Evolutionary conservation across 768 basidiomycete genomes (phyloP), one percentile per base, ranked within the genome.

Genomic region (Trametes meyenii): DNA sequence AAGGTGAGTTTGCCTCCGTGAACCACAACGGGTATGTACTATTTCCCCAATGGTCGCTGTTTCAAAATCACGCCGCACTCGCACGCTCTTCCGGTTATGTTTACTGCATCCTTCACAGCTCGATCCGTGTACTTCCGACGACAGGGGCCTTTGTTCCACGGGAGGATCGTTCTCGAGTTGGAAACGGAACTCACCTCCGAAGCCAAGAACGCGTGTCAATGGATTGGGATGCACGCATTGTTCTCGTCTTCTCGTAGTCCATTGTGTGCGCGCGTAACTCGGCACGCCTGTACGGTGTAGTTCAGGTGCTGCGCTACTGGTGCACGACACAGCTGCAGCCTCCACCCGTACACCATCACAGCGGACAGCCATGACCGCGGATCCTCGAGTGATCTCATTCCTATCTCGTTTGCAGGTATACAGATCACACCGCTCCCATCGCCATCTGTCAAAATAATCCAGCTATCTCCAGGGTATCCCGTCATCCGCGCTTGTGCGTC

Each of bases 391-490:
- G 57, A 63, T 58, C 57, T 58, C 53, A 59, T 58, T 55, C 26
- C 55, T 58, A 62, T 49, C 61, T 62, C 43, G 26, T 44, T 24
- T 24, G 39, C 23, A 55, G 21, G 35, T 55, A 43, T 39, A 55
- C 48, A 43, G 54, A 60, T 64, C 58, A 59, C 52, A 17, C 24
- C 19, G 19, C 29, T 33, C 29, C 36, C 53, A 52, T 60, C 58
- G 62, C 62, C 62, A 64, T 64, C 62, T 60, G 54, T 60, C 62
- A 60, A 64, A 60, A 60, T 64, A 56, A 48, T 50, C 40, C n/a
- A 52, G 51, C 23, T 29, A 54, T 45, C 52, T 53, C 57, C 62
- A 35, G 16, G 50, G 24, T 29, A 48, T 58, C 50, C 55, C 42
- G 2, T 33, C 51, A 14, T 42, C 35, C 24, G 19, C 39, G 29